Evolutionary conservation across 176 grass and related monocot genomes (phyloP).

Genomic region (Phragmites australis): DNA sequence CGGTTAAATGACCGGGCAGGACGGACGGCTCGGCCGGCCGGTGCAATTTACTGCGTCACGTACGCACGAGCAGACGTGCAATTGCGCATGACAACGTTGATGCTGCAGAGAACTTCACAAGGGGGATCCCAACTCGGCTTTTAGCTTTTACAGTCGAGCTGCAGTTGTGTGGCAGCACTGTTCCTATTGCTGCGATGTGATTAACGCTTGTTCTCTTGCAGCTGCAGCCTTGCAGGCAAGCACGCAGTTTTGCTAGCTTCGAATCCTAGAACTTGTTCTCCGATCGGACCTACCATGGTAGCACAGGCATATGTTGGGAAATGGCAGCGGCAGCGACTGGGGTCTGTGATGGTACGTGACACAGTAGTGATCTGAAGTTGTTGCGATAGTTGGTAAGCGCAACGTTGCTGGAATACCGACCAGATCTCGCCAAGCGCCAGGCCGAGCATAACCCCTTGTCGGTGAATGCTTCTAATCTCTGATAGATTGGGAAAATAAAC

Average conservation of each 20-base stretch:
- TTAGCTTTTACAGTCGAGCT: background rate
- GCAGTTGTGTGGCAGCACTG: background rate
- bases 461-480: background rate
- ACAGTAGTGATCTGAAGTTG: constrained; percentile 13
- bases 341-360: background rate
- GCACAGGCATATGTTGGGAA: background rate
- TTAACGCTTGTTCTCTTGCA: background rate
- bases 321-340: background rate
- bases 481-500: background rate
- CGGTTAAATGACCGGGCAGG: constrained; percentile 9
- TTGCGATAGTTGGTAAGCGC: constrained; percentile 9
- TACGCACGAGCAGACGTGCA: background rate
- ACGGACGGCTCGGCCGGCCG: background rate
- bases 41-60: background rate
- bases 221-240: background rate
- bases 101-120: background rate
- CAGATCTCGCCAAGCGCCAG: constrained; percentile 20
- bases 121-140: background rate
- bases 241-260: background rate
- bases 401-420: background rate
- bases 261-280: background rate
- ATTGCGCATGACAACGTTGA: background rate
- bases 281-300: background rate
- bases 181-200: background rate
- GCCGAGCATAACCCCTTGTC: constrained; percentile 9